These are phyloP conservation scores for Gossypium schwendimanii DNA, from an alignment of 441 rosid species.

Conservation along the genomic window DNA sequence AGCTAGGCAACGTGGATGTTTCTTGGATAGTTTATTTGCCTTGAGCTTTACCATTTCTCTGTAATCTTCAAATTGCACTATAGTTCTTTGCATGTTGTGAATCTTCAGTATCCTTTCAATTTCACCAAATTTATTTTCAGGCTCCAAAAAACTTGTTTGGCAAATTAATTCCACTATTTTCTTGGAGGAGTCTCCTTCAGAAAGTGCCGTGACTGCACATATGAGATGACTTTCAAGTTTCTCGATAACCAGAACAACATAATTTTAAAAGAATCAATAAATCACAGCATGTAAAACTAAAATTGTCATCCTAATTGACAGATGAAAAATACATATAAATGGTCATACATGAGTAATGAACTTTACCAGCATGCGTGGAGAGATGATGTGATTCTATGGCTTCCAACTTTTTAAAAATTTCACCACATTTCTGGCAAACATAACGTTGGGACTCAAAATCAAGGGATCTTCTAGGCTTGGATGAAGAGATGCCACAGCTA, in stretches of 20 bases:
- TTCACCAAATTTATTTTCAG: conserved; percentile 75
- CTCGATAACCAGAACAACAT: not conserved
- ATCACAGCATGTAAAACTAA: not conserved
- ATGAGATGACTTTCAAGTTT: not conserved
- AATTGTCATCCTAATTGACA: not conserved
- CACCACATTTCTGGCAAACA: conserved; percentile 91
- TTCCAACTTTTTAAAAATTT: conserved; percentile 71
- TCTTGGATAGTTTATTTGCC: conserved; percentile 87
- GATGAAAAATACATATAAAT: not conserved
- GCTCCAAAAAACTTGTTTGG: conserved; percentile 72
- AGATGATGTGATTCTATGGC: conserved; percentile 92
- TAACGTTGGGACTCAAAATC: conserved; percentile 30
- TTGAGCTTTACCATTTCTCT: conserved; percentile 75
- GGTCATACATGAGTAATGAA: not conserved
- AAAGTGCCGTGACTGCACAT: conserved; percentile 68
- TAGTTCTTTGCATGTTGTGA: conserved; percentile 87
- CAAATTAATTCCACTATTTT: conserved; percentile 91
- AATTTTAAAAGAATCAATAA: not conserved
- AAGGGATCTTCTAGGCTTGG: conserved; percentile 10
- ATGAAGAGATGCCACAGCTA: conserved; percentile 8
- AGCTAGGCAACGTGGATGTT: conserved; percentile 84
- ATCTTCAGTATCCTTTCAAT: conserved; percentile 84
- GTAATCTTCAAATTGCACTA: conserved; percentile 80
- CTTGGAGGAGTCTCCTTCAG: conserved; percentile 89
- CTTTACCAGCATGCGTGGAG: conserved; percentile 85